phyloP scores from a whole-genome alignment of 2,329 filamentous ascomycete genomes.

The Elsinoe ampelina region DNA sequence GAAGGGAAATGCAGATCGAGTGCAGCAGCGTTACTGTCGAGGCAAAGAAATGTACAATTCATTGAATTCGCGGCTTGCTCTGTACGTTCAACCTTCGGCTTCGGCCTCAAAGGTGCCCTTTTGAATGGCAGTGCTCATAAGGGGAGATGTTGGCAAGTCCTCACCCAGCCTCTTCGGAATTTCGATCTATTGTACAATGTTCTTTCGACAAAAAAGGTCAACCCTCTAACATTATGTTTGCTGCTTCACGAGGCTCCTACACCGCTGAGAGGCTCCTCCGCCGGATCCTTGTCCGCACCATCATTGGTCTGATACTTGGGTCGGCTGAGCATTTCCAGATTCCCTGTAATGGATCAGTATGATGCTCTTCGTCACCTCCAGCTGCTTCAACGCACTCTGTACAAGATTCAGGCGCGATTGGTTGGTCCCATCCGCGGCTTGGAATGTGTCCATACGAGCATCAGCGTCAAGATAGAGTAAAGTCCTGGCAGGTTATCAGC shows the following conservation, averaged over 20 bases:
- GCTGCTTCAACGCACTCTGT: conserved; percentile 58
- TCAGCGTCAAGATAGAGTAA: conserved; percentile 80
- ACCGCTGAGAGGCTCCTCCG: conserved; percentile 24
- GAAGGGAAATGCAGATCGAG: not conserved
- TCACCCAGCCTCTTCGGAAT: not conserved
- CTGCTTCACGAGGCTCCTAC: conserved; percentile 22
- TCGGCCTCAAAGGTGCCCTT: no score
- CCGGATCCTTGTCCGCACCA: conserved; percentile 20
- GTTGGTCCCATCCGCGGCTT: conserved; percentile 61
- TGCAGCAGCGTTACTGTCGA: not conserved
- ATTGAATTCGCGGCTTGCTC: no score
- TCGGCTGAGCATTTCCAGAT: conserved; percentile 40
- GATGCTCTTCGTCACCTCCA: not conserved
- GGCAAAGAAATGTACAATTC: no score
- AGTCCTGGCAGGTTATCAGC: conserved; percentile 44
- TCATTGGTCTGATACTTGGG: conserved; percentile 20
- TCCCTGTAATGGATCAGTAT: conserved; percentile 28
- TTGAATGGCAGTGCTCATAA: no score
- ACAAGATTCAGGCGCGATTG: conserved; percentile 57
- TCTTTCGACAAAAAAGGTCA: not conserved
- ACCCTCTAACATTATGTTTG: not conserved
- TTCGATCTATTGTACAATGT: not conserved
- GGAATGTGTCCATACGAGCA: conserved; percentile 56
- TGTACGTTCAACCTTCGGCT: no score
- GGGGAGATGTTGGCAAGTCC: no score